These are phyloP conservation scores for Debaryomycetaceae sp. DNA, from an alignment of 1,139 yeast genomes.

Conservation along the genomic window DNA sequence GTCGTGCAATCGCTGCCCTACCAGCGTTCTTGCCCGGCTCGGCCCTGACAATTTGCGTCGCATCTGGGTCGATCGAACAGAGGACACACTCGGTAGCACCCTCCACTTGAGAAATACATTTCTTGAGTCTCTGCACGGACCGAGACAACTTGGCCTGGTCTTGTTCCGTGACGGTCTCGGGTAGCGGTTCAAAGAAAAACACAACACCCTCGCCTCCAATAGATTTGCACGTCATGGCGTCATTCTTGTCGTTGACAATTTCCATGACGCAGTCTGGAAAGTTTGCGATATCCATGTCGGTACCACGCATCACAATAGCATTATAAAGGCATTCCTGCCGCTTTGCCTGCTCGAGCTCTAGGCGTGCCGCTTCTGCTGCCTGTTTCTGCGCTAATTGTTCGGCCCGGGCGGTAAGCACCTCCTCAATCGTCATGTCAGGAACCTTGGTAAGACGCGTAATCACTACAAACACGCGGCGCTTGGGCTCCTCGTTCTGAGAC, in stretches of 20 bases:
- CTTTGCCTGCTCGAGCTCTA: no score
- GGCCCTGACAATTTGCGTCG: conserved; percentile 20
- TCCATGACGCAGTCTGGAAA: conserved; percentile 9
- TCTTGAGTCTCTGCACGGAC: no score
- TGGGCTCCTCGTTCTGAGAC: conserved; percentile 76
- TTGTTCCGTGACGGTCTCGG: no score
- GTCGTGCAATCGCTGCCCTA: no score
- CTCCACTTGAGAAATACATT: no score
- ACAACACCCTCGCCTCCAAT: no score
- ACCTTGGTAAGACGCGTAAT: conserved; percentile 22
- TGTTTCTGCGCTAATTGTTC: conserved; percentile 15
- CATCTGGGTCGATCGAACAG: conserved; percentile 28
- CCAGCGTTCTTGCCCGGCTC: no score
- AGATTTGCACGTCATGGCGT: no score
- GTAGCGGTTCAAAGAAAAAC: no score
- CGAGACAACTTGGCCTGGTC: no score
- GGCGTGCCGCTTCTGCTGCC: conserved; percentile 8
- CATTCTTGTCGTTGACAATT: neutral
- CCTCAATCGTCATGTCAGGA: conserved; percentile 20
- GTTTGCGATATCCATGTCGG: conserved; percentile 32
- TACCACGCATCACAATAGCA: conserved; percentile 43
- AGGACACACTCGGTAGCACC: conserved; percentile 32
- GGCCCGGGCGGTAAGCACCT: conserved; percentile 19
- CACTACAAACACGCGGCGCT: conserved; percentile 57
- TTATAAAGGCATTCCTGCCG: conserved; percentile 22